Base-by-base conservation (phyloP, 192 early-diverging fungal species). In the Phlyctochytrium planicorne region DNA sequence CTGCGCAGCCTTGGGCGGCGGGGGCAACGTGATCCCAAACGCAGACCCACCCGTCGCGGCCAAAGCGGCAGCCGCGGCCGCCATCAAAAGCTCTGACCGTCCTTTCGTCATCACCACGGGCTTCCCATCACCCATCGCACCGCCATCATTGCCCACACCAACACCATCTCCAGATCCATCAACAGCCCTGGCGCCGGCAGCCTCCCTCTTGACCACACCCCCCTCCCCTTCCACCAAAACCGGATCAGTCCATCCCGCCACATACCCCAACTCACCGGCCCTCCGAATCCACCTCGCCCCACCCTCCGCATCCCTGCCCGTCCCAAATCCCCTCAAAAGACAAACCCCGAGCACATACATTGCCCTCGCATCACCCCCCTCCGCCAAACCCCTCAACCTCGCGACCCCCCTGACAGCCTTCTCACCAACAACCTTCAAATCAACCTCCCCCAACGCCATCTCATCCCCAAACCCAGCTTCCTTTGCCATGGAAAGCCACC, bases 311-410 rank as follows among this genome's bases (percentile, higher is more conserved):
- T 57, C 55, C 12, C 55, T 12, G 6, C 4, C 12, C 4, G 12
- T 20, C 12, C 55, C 55, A 25, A 57, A 57, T 20, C 55, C 55
- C 12, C 27, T 10, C 55, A 24, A 10, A 12, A 57, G 55, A 57
- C 55, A 57, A 12, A 57, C 14, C 16, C 55, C 55, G 16, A 57
- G 27, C 6, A 57, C 55, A 27, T 57, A 57, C 55, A 57, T 57
- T 4, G 55, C 55, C 4, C 55, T 12, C 27, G 55, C 14, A 27
- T 24, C 55, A 25, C 55, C 55, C 10, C 4, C 6, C 16, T 6
- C 55, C 6, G 55, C 55, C 12, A 27, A 12, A 6, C 27, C 27
- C 12, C 55, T 10, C 55, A 57, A 57, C 12, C 10, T 20, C 12
- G 14, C 14, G 6, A 57, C 55, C 6, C 55, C 55, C 12, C 27